phyloP scores from a whole-genome alignment of 2,329 filamentous ascomycete species.

The Calonectria naviculata region DNA sequence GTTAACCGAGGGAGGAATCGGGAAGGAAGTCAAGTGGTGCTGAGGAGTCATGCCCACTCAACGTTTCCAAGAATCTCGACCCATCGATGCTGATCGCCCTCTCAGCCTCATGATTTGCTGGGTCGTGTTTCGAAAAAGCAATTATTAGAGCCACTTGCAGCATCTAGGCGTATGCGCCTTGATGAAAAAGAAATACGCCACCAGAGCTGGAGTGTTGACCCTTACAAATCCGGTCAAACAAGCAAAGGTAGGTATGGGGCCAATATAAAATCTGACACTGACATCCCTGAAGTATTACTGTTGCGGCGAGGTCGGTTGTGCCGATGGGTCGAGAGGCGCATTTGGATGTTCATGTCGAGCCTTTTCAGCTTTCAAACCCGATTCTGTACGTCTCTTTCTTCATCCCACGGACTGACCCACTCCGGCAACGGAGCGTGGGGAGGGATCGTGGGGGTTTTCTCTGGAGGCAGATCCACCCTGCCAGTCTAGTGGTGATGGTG shows the following conservation, averaged over 20 bases:
- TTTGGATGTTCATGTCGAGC: conserved; percentile 9
- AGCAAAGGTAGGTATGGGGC: conserved; percentile 12
- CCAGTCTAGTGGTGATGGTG: conserved; percentile 19
- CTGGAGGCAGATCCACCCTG: conserved; percentile 28
- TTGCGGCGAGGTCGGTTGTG: not conserved
- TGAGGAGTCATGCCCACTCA: not conserved
- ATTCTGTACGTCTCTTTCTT: not conserved
- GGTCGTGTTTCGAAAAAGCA: conserved; percentile 16
- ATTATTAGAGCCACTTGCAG: conserved; percentile 29
- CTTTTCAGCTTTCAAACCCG: conserved; percentile 17
- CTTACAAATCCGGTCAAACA: conserved; percentile 9
- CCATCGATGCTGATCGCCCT: conserved; percentile 1
- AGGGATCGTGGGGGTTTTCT: conserved; percentile 35
- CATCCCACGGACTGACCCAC: conserved; percentile 26
- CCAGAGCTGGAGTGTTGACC: not conserved
- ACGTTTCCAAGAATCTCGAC: conserved; percentile 1
- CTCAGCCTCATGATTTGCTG: conserved; percentile 29
- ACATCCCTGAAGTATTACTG: not conserved
- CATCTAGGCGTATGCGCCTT: conserved; percentile 28
- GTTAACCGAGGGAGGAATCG: conserved; percentile 6
- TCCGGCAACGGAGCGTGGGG: conserved; percentile 29
- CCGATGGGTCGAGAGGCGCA: not conserved
- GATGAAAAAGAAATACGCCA: conserved; percentile 26
- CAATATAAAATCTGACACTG: not conserved
- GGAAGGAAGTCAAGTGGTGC: not conserved